Base-by-base conservation (phyloP, 2,329 filamentous ascomycete genomes). In the Neopestalotiopsis sp. region DNA sequence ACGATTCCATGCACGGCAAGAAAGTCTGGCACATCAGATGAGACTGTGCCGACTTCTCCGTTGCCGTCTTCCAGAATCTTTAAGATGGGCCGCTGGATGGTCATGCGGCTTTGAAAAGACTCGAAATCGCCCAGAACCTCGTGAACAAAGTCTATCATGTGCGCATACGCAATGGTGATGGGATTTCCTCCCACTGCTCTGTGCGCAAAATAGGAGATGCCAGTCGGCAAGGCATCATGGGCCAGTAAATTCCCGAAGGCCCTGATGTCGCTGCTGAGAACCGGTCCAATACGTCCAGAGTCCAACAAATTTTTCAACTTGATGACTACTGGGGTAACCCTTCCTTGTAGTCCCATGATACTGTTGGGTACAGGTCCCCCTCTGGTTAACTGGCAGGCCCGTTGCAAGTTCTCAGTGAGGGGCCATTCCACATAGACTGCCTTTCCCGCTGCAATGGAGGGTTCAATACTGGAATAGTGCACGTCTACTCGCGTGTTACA, bases 351-450 rank as follows among this genome's bases (percentile, higher is more conserved):
- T 0, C 86, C 87, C 0, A 90, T 81, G 3, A 88, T 76, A 2
- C 81, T 84, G 40, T 76, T 77, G 3, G 75, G 74, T 1, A 81
- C 76, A 5, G 78, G 78, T 30, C 78, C 65, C 2, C 69, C 73
- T 0, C 80, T 74, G 0, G 78, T 78, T 67, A 90, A 76, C 58
- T 85, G 82, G 74, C 72, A 0, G n/a, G 82, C 85, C 1, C 82
- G 77, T 2, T 73, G 68, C 0, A 77, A 75, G 66, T 85, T 82
- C 14, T 84, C 77, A 0, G 85, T 86, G 0, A 90, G 78, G 5
- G 87, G 89, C 86, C 88, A 91, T 77, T 91, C 88, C 0, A 88
- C 81, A 68, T 80, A 91, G 0, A 87, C 81, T 0, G 78, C 73
- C 74, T 90, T 89, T 0, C 87, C 88, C 0, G 86, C 84, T 14